Evolutionary conservation across 257 asterid genomes (phyloP), one percentile per base, ranked within the genome.

Genomic region (Ehretia macrophylla): DNA sequence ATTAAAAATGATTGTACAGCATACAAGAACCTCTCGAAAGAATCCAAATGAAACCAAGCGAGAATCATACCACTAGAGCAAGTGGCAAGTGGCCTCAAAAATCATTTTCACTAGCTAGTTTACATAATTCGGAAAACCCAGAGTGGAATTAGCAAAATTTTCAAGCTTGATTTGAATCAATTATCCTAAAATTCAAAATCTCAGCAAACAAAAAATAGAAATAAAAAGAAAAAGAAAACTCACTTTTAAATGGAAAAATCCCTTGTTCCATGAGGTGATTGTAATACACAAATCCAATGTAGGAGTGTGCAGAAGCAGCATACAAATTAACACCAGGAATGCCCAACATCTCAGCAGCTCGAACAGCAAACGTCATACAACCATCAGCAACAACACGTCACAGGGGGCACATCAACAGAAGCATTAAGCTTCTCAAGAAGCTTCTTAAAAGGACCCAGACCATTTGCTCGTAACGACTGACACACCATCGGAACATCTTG

Each of bases 401-500:
- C 79, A 12, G 66, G 65, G 1, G 78, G 63, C 90, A 63, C 80
- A 62, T 90, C 81, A 32, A 55, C 67, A 0, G 49, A 6, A 42
- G 12, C 16, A n/a, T 69, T 60, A 1, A 68, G 55, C 44, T 64
- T 32, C 39, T 1, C 40, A 13, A 73, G 72, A 59, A 68, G 79
- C 17, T 14, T 8, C 17, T 27, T 40, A 55, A 70, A 59, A 5
- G 76, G 65, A 11, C 14, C 73, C 38, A 75, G 57, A 64, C 73
- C 57, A 14, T 53, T 62, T 22, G 38, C 48, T 1, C 23, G 5
- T 1, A 55, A 44, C 10, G 80, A 75, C 0, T 51, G 17, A 23
- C 37, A 60, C 10, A 85, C 90, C 8, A 32, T 8, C 1, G 88
- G 90, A 23, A 70, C 82, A 23, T 85, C 90, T 17, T 85, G 95